These are phyloP conservation scores for Fusarium sp. DNA, from an alignment of 2,329 filamentous ascomycete genomes.

Conservation along the genomic window DNA sequence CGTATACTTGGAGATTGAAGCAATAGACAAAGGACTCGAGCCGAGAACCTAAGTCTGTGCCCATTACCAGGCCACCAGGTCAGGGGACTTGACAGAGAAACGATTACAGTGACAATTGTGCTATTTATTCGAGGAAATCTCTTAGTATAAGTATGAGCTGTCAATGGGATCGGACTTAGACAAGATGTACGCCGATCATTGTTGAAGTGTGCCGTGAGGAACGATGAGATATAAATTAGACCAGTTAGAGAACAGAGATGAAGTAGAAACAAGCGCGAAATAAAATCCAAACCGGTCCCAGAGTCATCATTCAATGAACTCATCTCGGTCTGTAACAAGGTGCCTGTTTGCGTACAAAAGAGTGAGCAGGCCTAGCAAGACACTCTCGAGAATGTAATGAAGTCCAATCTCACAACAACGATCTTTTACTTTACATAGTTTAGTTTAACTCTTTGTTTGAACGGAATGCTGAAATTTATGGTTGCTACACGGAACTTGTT, in stretches of 20 bases:
- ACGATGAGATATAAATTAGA: neutral
- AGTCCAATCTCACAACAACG: neutral
- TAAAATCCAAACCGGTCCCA: neutral
- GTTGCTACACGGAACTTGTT: neutral
- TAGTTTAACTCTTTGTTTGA: neutral
- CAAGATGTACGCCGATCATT: neutral
- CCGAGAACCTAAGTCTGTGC: neutral
- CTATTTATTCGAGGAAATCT: neutral
- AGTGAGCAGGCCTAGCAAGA: neutral
- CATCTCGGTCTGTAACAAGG: neutral
- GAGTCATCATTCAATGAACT: neutral
- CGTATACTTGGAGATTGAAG: neutral
- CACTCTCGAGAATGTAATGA: neutral
- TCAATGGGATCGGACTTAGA: neutral
- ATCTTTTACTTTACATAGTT: neutral
- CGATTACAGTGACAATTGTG: no score
- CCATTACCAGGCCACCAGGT: neutral
- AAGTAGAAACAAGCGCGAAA: neutral
- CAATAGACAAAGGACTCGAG: constrained; percentile 1
- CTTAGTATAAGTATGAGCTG: neutral
- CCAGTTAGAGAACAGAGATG: neutral
- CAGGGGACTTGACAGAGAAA: neutral
- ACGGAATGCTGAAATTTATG: neutral
- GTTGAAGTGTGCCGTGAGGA: no score
- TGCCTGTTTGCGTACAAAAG: neutral